Base-by-base conservation (phyloP, 1,139 yeast genomes). In the Taphrina deformans region DNA sequence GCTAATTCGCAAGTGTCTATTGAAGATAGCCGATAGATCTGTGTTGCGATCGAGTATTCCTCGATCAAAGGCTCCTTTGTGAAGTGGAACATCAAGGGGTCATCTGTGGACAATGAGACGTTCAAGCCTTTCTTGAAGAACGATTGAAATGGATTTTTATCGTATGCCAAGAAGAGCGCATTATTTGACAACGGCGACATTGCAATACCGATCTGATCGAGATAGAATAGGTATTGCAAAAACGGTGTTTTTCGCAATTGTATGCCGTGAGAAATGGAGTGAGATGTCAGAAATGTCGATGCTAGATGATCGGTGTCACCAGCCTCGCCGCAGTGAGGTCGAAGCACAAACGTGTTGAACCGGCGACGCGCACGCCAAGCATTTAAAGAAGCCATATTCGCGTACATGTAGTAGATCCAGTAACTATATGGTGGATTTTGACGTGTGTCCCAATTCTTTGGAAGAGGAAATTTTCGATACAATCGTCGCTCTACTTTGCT, bases 301-400 rank as follows among this genome's bases (percentile, higher is more conserved):
- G 92, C 90, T 74, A 95, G 81, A 78, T 95, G 99, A 72, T 92
- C 98, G 0, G 99, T 97, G 73, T 95, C 98, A 65, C 99, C 99
- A 4, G 99, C 99, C 77, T 95, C 99, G 69, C 99, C 99, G 72
- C 97, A 89, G 75, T 95, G 99, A 1, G 99, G 99, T 72, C 99
- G 84, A 71, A 95, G 79, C 21, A 90, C 96, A 76, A 95, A 87
- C 0, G 98, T 92, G 74, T 89, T 92, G 77, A 83, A 88, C 0
- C 89, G 87, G 65, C 91, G 81, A 68, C 79, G 81, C 50, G 80
- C 78, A 76, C 99, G 84, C 83, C 93, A 86, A 69, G 86, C 85
- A 75, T 95, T 95, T 75, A 95, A 82, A 3, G 96, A 83, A 1
- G 96, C 85, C 77, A 93, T 77, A 75, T 92, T 92, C 50, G 97